Evolutionary conservation across 805 yeast genomes (phyloP).

Genomic region (Ogataea ganodermae): DNA sequence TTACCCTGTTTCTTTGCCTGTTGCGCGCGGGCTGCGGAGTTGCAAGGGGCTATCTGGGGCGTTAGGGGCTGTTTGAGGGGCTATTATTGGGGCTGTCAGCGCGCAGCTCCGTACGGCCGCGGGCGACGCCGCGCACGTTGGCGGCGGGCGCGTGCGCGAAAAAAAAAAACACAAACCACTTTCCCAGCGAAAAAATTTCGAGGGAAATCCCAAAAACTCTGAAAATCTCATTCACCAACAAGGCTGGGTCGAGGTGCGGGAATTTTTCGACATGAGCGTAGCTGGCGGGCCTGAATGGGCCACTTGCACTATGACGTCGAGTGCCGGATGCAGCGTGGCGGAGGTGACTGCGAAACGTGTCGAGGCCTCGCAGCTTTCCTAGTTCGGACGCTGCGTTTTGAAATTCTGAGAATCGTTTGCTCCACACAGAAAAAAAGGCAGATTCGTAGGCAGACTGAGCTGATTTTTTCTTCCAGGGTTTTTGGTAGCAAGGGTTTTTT

Average conservation of each 20-base stretch:
- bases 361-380: background rate
- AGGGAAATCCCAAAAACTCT: background rate
- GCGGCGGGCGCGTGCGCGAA: background rate
- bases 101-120: background rate
- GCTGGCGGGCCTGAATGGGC: conserved; percentile 1
- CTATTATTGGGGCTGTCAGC: background rate
- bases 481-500: background rate
- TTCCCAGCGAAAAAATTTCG: background rate
- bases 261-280: conserved; percentile 3
- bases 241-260: conserved; percentile 1
- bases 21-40: background rate
- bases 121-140: background rate
- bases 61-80: background rate
- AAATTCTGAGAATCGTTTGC: background rate
- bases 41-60: background rate
- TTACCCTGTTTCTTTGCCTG: no score
- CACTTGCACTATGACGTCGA: background rate
- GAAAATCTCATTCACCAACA: background rate
- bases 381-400: conserved; percentile 1
- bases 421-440: background rate
- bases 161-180: background rate
- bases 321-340: background rate
- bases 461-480: background rate
- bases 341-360: conserved; percentile 3
- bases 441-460: background rate